Base-by-base conservation (phyloP, 2,329 filamentous ascomycete genomes). In the Cadophora gregata region DNA sequence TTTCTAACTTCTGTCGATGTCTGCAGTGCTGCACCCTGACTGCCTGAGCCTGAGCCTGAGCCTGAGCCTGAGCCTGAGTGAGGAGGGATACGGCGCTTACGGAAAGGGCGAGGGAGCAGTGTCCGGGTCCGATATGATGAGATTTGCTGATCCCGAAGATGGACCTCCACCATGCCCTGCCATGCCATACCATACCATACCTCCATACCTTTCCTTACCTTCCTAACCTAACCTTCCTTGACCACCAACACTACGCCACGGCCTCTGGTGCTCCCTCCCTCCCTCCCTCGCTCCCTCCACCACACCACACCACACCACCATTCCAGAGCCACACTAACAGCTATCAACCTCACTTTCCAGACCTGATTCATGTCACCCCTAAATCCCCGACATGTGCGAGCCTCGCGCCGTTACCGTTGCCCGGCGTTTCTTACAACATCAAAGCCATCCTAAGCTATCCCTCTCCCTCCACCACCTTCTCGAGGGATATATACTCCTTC, bases 401-500 rank as follows among this genome's bases (percentile, higher is more conserved):
- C 21, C 31, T 38, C 55, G 33, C 31, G 31, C 55, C 55, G n/a
- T 42, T 24, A 42, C 31, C 55, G 55, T 38, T 25, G 14, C 55
- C 31, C n/a, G 16, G 25, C n/a, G 7, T 14, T 25, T 36, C 55
- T 27, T 38, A 12, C 53, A 36, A 58, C 55, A 42, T 38, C 55
- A 58, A 42, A 38, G 55, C n/a, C 55, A 58, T 27, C 55, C 31
- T n/a, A 42, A 42, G 38, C 38, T 42, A 25, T 6, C 38, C 56
- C 27, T 47, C n/a, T n/a, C 12, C 25, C 51, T 36, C 25, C 48
- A 14, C 48, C 48, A n/a, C 36, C 16, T 31, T 25, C 38, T 60
- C 38, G 10, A 31, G 25, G 38, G 60, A 62, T 51, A 55, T 62
- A 62, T 62, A 62, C 48, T 33, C 38, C 38, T 19, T 42, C 61